Evolutionary conservation across 2,329 filamentous ascomycete species (phyloP).

Genomic region (Colletotrichum phormii): DNA sequence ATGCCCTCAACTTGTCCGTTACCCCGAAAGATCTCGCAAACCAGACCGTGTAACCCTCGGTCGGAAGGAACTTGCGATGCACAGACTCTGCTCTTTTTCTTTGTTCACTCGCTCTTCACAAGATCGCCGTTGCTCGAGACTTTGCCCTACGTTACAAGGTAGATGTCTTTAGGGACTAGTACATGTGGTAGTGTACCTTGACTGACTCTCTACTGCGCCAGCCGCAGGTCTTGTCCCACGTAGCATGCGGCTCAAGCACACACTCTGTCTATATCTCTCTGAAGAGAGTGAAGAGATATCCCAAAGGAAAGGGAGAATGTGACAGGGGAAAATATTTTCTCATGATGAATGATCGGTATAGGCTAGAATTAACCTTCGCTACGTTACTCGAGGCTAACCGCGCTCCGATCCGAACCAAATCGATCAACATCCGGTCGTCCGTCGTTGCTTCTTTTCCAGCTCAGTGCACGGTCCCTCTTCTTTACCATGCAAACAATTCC

Average conservation of each 20-base stretch:
- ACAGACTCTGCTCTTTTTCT: background rate
- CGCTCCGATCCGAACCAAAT: slow-evolving; percentile 12
- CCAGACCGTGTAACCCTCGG: no score
- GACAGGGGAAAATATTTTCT: background rate
- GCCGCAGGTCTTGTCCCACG: slow-evolving; percentile 1
- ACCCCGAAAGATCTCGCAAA: no score
- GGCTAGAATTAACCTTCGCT: background rate
- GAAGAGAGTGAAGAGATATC: no score
- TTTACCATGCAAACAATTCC: background rate
- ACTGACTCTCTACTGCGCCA: background rate
- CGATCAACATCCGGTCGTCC: slow-evolving; percentile 1
- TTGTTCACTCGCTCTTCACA: background rate
- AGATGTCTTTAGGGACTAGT: background rate
- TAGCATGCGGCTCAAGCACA: background rate
- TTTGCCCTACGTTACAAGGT: background rate
- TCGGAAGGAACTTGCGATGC: no score
- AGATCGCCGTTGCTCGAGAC: background rate
- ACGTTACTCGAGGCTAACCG: background rate
- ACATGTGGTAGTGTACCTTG: background rate
- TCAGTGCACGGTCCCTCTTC: background rate
- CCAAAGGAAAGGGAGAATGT: background rate
- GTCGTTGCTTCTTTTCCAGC: background rate
- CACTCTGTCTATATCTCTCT: background rate
- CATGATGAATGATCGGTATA: background rate
- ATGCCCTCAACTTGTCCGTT: background rate